A percentile compares a stretch with the other conserved stretches of the same genome.
phyloP scores from a whole-genome alignment of 345 rosid genomes.

The Salix udensis region DNA sequence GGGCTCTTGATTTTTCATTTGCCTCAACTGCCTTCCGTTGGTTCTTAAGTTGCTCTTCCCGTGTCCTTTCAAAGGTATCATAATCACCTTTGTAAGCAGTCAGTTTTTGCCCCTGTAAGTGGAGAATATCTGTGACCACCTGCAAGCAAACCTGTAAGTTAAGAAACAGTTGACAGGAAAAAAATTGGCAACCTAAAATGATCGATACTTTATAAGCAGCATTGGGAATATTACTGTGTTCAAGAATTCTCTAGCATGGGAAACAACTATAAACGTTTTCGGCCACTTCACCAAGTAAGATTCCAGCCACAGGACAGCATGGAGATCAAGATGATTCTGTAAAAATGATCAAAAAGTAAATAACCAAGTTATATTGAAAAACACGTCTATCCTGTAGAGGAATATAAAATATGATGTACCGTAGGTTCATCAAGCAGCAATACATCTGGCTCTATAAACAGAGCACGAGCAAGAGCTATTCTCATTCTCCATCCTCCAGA shows the following conservation, averaged over 20 bases:
- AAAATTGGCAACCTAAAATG: not conserved
- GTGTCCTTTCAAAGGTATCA: conserved; percentile 82
- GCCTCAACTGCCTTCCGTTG: conserved; percentile 89
- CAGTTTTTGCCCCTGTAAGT: conserved; percentile 82
- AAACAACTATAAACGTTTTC: conserved; percentile 92
- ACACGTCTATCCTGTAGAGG: conserved; percentile 8
- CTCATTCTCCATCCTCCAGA: conserved; percentile 99
- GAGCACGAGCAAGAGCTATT: conserved; percentile 94
- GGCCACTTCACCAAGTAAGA: conserved; percentile 94
- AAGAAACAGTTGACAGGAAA: not conserved
- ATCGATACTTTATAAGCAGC: not conserved
- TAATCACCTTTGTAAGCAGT: conserved; percentile 77
- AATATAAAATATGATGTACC: conserved; percentile 34
- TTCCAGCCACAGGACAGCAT: conserved; percentile 98
- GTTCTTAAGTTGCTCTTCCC: conserved; percentile 83
- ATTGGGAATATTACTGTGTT: conserved; percentile 54
- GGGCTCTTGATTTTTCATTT: conserved; percentile 72
- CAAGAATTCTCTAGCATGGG: conserved; percentile 97
- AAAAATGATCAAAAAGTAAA: conserved; percentile 11
- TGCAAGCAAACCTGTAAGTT: conserved; percentile 26
- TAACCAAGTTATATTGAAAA: conserved; percentile 8
- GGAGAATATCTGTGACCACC: conserved; percentile 97
- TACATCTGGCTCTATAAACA: conserved; percentile 90
- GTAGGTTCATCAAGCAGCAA: conserved; percentile 99
- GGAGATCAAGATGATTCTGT: conserved; percentile 99